Evolutionary conservation across 2,329 filamentous ascomycete species (phyloP).

Genomic region (Fusarium fracticaudum): DNA sequence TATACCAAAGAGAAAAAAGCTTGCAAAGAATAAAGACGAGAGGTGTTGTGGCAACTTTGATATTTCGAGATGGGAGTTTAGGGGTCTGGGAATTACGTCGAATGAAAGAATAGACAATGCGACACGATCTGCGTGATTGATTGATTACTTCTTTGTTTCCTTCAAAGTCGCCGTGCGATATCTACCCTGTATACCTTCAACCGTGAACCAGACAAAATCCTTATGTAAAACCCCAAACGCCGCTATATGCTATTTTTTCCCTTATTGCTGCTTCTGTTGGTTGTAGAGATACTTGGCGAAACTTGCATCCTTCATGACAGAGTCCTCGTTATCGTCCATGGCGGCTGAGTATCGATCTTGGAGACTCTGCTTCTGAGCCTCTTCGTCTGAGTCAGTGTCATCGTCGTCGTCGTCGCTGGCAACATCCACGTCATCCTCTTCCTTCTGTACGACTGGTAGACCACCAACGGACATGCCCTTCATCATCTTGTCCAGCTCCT

Average conservation of each 20-base stretch:
- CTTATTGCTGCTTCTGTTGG: slow-evolving; percentile 47
- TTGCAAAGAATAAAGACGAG: slow-evolving; percentile 1
- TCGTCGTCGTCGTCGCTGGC: slow-evolving; percentile 66
- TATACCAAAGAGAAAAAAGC: slow-evolving; percentile 20
- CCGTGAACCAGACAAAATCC: slow-evolving; percentile 23
- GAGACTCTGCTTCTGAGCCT: slow-evolving; percentile 71
- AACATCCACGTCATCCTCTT: slow-evolving; percentile 61
- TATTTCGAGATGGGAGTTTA: slow-evolving; percentile 40
- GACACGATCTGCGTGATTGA: slow-evolving; percentile 19
- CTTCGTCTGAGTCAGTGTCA: slow-evolving; percentile 66
- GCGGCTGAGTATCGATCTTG: slow-evolving; percentile 82
- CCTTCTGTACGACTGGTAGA: slow-evolving; percentile 50
- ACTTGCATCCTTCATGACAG: slow-evolving; percentile 64
- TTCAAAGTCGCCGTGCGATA: slow-evolving; percentile 35
- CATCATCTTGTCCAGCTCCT: slow-evolving; percentile 93
- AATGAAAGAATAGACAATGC: slow-evolving; percentile 32
- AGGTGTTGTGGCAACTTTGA: slow-evolving; percentile 30
- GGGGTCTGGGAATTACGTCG: slow-evolving; percentile 35
- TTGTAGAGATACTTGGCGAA: slow-evolving; percentile 68
- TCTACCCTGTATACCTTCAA: slow-evolving; percentile 33
- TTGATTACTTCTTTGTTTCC: slow-evolving; percentile 26
- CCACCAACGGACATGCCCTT: slow-evolving; percentile 77
- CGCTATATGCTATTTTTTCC: slow-evolving; percentile 23
- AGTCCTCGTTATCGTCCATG: slow-evolving; percentile 67
- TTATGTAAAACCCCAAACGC: slow-evolving; percentile 34